Percentiles rank a stretch among this genome's conserved stretches.
Evolutionary conservation across 148 eudicot species (phyloP).

Genomic region (Polygonum aviculare): DNA sequence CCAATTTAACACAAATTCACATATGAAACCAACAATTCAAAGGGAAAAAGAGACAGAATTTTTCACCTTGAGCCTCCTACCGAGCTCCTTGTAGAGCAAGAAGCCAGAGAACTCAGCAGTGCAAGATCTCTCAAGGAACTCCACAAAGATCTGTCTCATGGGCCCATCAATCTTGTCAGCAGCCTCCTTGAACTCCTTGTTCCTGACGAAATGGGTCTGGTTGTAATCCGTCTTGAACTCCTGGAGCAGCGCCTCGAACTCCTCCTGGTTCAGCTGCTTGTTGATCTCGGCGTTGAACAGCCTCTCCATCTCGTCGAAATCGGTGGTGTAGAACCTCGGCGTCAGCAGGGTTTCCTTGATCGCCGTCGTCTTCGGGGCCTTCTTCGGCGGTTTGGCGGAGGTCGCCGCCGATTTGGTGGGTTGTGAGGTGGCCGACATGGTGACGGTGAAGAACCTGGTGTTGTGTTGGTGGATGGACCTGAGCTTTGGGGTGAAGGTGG

Average conservation of each 20-base stretch:
- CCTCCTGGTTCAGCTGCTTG: constrained; percentile 69
- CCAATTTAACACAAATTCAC: not conserved
- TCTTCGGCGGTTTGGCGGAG: constrained; percentile 24
- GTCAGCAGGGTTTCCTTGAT: constrained; percentile 72
- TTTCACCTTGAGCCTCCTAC: constrained; percentile 85
- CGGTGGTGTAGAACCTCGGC: constrained; percentile 90
- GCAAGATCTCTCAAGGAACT: constrained; percentile 96
- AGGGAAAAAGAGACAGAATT: not conserved
- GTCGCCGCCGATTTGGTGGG: constrained; percentile 13
- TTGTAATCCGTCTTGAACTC: constrained; percentile 98
- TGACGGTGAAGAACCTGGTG: constrained; percentile 27
- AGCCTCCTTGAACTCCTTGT: constrained; percentile 92
- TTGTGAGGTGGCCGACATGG: constrained; percentile 39
- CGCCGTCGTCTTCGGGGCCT: constrained; percentile 38
- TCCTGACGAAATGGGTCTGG: constrained; percentile 96
- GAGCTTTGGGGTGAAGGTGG: constrained; percentile 39
- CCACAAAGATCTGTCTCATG: constrained; percentile 77
- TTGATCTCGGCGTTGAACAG: constrained; percentile 83
- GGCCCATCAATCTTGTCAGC: constrained; percentile 83
- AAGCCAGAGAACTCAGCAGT: constrained; percentile 99
- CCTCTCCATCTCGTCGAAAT: constrained; percentile 93
- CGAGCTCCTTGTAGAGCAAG: constrained; percentile 87
- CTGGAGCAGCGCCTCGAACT: constrained; percentile 77
- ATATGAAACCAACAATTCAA: not conserved
- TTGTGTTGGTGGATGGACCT: constrained; percentile 11